Conservation (phyloP, 108 stramenopile species). For the Phaeodactylum tricornutum region DNA sequence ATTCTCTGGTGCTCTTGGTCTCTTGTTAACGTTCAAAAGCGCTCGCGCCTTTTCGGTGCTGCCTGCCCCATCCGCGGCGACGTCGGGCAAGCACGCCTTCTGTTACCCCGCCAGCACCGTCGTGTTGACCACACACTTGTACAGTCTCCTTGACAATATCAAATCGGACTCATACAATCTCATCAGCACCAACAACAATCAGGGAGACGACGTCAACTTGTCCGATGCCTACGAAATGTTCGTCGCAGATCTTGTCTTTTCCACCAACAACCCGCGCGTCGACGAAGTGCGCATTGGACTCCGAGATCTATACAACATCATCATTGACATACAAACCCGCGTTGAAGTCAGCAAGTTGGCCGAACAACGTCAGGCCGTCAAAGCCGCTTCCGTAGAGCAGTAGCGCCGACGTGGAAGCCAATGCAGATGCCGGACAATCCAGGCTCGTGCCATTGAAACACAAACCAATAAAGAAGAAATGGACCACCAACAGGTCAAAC, state of each 20-base stretch:
- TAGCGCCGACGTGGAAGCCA: conserved; percentile 44
- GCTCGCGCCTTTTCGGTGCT: no score
- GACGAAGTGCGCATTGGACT: conserved; percentile 77
- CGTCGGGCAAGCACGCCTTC: no score
- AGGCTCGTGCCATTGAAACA: no score
- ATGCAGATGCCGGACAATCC: conserved; percentile 46
- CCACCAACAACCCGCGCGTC: conserved; percentile 74
- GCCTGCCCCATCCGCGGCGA: no score
- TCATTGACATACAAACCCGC: conserved; percentile 54
- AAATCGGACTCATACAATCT: conserved; percentile 66
- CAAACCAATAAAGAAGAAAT: no score
- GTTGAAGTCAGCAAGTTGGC: conserved; percentile 46
- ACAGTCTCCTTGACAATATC: conserved; percentile 75
- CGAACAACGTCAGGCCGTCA: conserved; percentile 51
- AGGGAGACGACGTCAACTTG: conserved; percentile 36
- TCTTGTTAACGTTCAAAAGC: no score
- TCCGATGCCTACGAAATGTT: conserved; percentile 74
- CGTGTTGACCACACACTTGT: conserved; percentile 6
- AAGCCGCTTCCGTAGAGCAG: conserved; percentile 54
- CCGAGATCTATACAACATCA: conserved; percentile 61
- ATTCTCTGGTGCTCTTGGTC: no score
- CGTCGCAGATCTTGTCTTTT: conserved; percentile 82
- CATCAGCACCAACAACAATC: conserved; percentile 18
- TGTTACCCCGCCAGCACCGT: no score
- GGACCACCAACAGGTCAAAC: conserved; percentile 11